These are phyloP conservation scores for Linnemannia schmuckeri DNA, from an alignment of 192 early-diverging fungal species.

Conservation along the genomic window DNA sequence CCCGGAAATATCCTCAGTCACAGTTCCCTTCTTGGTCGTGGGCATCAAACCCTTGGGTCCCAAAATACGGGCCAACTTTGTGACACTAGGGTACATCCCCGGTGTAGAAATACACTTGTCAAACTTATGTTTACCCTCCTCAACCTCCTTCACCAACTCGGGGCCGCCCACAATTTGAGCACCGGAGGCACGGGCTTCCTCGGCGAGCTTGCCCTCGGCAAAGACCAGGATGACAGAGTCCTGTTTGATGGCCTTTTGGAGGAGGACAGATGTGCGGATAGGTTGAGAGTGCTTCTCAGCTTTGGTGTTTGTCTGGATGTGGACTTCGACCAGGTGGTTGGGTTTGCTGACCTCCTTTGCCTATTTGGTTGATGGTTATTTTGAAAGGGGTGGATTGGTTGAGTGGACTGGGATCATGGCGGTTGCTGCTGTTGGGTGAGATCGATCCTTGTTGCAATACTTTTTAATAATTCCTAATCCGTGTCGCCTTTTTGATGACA, in stretches of 20 bases:
- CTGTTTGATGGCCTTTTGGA: conserved; percentile 76
- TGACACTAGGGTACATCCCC: conserved; percentile 88
- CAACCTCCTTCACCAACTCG: conserved; percentile 83
- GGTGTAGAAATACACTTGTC: conserved; percentile 91
- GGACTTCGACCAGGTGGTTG: conserved; percentile 72
- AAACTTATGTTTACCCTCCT: conserved; percentile 67
- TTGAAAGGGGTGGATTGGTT: background rate
- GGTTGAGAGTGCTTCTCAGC: conserved; percentile 85
- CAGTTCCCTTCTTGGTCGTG: conserved; percentile 86
- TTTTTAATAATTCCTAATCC: no score
- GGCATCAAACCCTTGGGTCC: conserved; percentile 99
- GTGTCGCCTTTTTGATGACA: no score
- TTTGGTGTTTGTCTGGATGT: conserved; percentile 72
- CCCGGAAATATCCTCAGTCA: conserved; percentile 79
- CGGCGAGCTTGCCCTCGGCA: conserved; percentile 87
- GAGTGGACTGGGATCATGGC: background rate
- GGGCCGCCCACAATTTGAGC: conserved; percentile 88
- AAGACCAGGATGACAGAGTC: conserved; percentile 83
- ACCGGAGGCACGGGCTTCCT: conserved; percentile 84
- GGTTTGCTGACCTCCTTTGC: conserved; percentile 79
- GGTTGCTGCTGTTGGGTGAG: no score
- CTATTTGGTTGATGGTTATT: conserved; percentile 21
- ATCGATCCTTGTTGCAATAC: no score
- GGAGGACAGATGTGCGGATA: conserved; percentile 82
- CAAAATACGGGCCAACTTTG: conserved; percentile 88